Evolutionary conservation across 2,329 filamentous ascomycete species (phyloP).

Genomic region (Pseudogymnoascus sp.): DNA sequence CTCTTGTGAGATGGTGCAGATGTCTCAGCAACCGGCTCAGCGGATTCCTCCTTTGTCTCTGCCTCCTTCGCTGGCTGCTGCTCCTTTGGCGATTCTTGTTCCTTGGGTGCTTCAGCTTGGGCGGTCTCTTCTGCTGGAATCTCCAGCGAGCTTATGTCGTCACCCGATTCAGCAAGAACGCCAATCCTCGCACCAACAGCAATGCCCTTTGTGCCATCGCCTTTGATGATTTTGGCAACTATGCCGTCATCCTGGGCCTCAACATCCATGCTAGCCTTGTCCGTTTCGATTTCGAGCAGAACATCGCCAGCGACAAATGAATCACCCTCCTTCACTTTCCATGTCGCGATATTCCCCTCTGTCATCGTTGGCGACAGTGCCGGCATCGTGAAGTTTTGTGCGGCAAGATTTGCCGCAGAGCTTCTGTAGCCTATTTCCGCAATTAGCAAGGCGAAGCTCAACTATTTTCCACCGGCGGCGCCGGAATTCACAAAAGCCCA

Average conservation of each 20-base stretch:
- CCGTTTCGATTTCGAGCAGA: conserved; percentile 84
- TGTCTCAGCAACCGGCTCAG: conserved; percentile 15
- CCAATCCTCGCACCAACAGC: conserved; percentile 76
- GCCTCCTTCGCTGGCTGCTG: conserved; percentile 17
- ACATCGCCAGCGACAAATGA: conserved; percentile 77
- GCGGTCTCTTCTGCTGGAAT: conserved; percentile 59
- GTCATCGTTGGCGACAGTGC: conserved; percentile 91
- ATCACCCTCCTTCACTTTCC: conserved; percentile 84
- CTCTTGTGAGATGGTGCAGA: conserved; percentile 39
- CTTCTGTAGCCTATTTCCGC: conserved; percentile 52
- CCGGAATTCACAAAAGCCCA: conserved; percentile 15
- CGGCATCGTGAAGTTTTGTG: conserved; percentile 85
- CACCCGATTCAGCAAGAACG: conserved; percentile 71
- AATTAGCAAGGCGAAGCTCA: conserved; percentile 14
- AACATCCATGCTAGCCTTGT: conserved; percentile 92
- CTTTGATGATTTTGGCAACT: conserved; percentile 71
- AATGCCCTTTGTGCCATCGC: conserved; percentile 66
- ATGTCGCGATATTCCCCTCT: conserved; percentile 77
- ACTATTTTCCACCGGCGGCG: background rate
- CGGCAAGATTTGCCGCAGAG: conserved; percentile 56
- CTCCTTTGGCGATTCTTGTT: conserved; percentile 22
- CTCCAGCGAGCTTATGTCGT: conserved; percentile 67
- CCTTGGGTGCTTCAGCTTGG: conserved; percentile 24
- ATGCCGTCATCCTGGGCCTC: conserved; percentile 87
- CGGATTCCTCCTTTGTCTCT: conserved; percentile 16